A percentile compares a stretch with the other conserved stretches of the same genome.
Conservation (phyloP, 768 basidiomycete species). For the Clitopilus hobsonii region DNA sequence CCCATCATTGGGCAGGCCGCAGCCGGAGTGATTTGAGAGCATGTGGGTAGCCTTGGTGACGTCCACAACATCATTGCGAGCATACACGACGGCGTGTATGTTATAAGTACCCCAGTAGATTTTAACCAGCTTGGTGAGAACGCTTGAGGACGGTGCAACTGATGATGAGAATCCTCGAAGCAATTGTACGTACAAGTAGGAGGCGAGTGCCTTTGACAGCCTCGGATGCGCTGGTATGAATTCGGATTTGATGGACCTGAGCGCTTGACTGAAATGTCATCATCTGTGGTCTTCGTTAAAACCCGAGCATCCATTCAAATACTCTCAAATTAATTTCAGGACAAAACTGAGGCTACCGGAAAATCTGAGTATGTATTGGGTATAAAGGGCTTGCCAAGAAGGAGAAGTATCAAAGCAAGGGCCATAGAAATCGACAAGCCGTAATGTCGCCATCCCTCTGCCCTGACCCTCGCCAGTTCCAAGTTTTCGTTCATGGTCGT, state of each 20-base stretch:
- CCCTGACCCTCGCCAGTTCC: neutral
- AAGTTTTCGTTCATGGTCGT: neutral
- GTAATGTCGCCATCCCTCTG: neutral
- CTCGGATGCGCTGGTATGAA: too few relatives aligned
- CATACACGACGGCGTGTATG: neutral
- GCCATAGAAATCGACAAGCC: neutral
- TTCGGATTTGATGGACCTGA: neutral
- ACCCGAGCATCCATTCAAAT: too few relatives aligned
- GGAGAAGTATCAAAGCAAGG: neutral
- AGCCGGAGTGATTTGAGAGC: neutral
- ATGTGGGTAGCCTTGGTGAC: conserved; percentile 16
- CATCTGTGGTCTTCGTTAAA: too few relatives aligned
- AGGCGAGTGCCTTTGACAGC: too few relatives aligned
- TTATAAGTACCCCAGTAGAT: neutral
- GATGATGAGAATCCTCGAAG: too few relatives aligned
- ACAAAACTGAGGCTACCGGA: too few relatives aligned
- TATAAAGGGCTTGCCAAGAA: neutral
- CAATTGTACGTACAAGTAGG: too few relatives aligned
- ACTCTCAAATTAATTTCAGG: too few relatives aligned
- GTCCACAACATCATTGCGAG: neutral
- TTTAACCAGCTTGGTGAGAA: neutral
- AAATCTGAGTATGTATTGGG: too few relatives aligned
- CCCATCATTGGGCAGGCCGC: neutral
- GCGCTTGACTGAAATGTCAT: neutral
- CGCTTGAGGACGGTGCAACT: too few relatives aligned